Percentiles rank a stretch among this genome's conserved stretches.
Evolutionary conservation across 2,329 filamentous ascomycete species (phyloP).

Genomic region (Fusarium avenaceum): DNA sequence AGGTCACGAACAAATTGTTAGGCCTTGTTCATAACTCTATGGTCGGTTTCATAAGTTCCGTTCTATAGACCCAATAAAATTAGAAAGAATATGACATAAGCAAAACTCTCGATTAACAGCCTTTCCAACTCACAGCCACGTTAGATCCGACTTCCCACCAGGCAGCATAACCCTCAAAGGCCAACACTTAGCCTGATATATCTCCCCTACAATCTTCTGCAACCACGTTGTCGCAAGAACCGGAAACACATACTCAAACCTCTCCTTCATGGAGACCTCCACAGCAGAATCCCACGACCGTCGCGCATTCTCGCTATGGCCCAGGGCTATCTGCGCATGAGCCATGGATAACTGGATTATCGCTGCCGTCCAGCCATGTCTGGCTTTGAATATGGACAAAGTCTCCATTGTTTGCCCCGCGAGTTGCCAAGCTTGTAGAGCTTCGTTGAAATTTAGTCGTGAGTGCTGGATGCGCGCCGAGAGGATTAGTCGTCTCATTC

Average conservation of each 20-base stretch:
- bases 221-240: slow-evolving; percentile 51
- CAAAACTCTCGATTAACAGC: no score
- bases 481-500: slow-evolving; percentile 50
- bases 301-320: slow-evolving; percentile 25
- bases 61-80: no score
- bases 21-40: no score
- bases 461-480: slow-evolving; percentile 46
- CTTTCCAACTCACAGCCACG: slow-evolving; percentile 16
- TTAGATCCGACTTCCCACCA: slow-evolving; percentile 46
- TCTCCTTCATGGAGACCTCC: slow-evolving; percentile 44
- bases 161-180: slow-evolving; percentile 53
- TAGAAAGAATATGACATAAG: no score
- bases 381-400: slow-evolving; percentile 41
- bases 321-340: slow-evolving; percentile 46
- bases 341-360: slow-evolving; percentile 50
- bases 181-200: slow-evolving; percentile 49
- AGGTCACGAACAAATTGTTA: no score
- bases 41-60: no score
- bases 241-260: slow-evolving; percentile 52
- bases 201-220: slow-evolving; percentile 43
- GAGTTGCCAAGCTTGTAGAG: slow-evolving; percentile 41
- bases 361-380: slow-evolving; percentile 46
- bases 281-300: slow-evolving; percentile 47
- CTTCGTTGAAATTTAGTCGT: slow-evolving; percentile 21
- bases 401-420: slow-evolving; percentile 38